Evolutionary conservation across 306 rosid genomes (phyloP), one percentile per base, ranked within the genome.

Genomic region (Boehmeria nivea): DNA sequence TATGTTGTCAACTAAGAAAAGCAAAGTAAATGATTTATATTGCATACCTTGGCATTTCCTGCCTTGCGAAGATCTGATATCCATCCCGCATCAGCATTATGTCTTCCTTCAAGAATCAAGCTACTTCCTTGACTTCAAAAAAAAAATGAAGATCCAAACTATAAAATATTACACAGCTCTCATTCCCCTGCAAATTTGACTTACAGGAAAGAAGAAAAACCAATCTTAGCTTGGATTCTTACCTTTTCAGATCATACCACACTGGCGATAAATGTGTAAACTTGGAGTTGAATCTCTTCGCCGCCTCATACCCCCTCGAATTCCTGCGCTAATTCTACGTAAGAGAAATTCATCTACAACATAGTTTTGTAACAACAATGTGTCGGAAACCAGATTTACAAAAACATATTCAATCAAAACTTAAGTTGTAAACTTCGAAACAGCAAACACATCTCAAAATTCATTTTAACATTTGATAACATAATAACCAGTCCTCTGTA

Each of bases 181-280:
- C 21, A 27, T n/a, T n/a, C n/a, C n/a, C n/a, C n/a, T n/a, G 38
- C 28, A 3, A 40, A 4, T 17, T 24, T 16, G 7, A 18, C 51
- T 39, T 15, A 42, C 20, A 24, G 9, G 24, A 33, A 1, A 45
- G 22, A 66, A 22, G 38, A 54, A 28, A 64, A 17, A 46, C 18
- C 33, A 23, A 60, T 24, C 63, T 47, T 31, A n/a, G 39, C 57
- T 38, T 31, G 6, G n/a, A 52, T 43, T 58, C 64, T 44, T 84
- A 91, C 99, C 96, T 91, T 67, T 87, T 91, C 65, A 91, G 68
- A 36, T 84, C 95, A 55, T 91, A 91, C 99, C 99, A 91, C n/a
- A 87, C 77, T 6, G 95, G 99, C 33, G 99, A 84, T 73, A 91
- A 51, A 75, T 91, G 99, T 16, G 96, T 87, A 60, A 84, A 87